Conservation (phyloP, 2,329 filamentous ascomycete genomes). For the Fusarium sp. region DNA sequence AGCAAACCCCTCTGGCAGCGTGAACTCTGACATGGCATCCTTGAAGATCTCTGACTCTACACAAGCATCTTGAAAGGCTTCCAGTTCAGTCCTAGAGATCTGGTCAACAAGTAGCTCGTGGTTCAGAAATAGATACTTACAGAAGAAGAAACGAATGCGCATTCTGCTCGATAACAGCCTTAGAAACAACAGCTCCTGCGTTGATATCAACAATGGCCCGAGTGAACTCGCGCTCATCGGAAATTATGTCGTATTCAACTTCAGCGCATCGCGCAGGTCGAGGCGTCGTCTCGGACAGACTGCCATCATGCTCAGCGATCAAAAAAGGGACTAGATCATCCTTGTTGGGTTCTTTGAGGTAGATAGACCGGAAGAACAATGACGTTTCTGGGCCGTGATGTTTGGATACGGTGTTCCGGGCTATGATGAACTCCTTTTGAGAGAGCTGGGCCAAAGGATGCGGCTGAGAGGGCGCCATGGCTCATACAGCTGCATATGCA, state of each 20-base stretch:
- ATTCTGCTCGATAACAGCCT: slow-evolving; percentile 43
- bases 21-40: slow-evolving; percentile 63
- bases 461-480: slow-evolving; percentile 14
- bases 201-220: slow-evolving; percentile 59
- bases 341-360: slow-evolving; percentile 74
- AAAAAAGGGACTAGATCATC: slow-evolving; percentile 71
- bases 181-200: slow-evolving; percentile 50
- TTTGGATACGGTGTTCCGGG: slow-evolving; percentile 62
- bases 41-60: slow-evolving; percentile 62
- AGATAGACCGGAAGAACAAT: slow-evolving; percentile 70
- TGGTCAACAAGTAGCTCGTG: neutral
- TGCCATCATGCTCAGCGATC: slow-evolving; percentile 72
- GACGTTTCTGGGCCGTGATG: slow-evolving; percentile 40
- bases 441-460: slow-evolving; percentile 66
- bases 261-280: slow-evolving; percentile 63
- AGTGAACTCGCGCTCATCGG: slow-evolving; percentile 52
- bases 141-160: slow-evolving; percentile 57
- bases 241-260: slow-evolving; percentile 61
- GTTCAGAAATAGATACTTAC: slow-evolving; percentile 25
- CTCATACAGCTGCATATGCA: neutral
- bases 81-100: neutral
- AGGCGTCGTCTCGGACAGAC: slow-evolving; percentile 58
- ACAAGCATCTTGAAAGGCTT: slow-evolving; percentile 57
- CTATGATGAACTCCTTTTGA: slow-evolving; percentile 63
- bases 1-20: slow-evolving; percentile 61